Evolutionary conservation across 192 early-diverging fungal genomes (phyloP).

Genomic region (Coemansia sp.): DNA sequence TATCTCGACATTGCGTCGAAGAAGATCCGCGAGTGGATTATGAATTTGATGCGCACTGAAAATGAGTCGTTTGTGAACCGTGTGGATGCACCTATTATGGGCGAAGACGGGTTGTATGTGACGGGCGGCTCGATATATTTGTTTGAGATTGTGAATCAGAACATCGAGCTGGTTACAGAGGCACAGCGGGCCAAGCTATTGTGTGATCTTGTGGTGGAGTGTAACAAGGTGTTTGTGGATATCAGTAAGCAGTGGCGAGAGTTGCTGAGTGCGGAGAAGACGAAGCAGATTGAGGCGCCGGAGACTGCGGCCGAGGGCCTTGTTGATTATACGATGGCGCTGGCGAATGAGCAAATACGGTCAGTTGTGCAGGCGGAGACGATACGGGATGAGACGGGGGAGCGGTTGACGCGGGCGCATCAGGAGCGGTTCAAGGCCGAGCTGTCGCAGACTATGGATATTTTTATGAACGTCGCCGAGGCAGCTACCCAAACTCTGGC

Average conservation of each 20-base stretch:
- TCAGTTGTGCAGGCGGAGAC: slow-evolving; percentile 89
- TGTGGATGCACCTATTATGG: slow-evolving; percentile 68
- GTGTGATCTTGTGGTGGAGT: slow-evolving; percentile 81
- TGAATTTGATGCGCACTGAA: slow-evolving; percentile 85
- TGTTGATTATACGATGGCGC: slow-evolving; percentile 93
- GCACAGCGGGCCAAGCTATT: slow-evolving; percentile 88
- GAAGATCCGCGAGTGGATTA: slow-evolving; percentile 90
- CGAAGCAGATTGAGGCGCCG: slow-evolving; percentile 74
- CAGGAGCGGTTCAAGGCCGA: slow-evolving; percentile 63
- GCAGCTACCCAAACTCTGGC: slow-evolving; percentile 72
- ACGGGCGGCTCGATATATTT: slow-evolving; percentile 77
- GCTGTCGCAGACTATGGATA: slow-evolving; percentile 76
- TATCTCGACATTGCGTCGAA: slow-evolving; percentile 87
- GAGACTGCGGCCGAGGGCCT: slow-evolving; percentile 80
- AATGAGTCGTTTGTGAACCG: slow-evolving; percentile 69
- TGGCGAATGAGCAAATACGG: slow-evolving; percentile 92
- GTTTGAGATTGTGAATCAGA: slow-evolving; percentile 99
- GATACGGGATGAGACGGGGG: slow-evolving; percentile 60
- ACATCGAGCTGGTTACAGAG: slow-evolving; percentile 83
- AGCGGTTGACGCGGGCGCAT: slow-evolving; percentile 60
- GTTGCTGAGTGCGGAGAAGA: slow-evolving; percentile 71
- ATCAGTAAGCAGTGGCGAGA: slow-evolving; percentile 82
- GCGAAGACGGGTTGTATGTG: slow-evolving; percentile 76
- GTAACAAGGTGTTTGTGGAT: slow-evolving; percentile 77
- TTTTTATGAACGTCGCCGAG: slow-evolving; percentile 88